Conservation (phyloP, 495 filamentous ascomycete species). For the Articulospora tetracladia region DNA sequence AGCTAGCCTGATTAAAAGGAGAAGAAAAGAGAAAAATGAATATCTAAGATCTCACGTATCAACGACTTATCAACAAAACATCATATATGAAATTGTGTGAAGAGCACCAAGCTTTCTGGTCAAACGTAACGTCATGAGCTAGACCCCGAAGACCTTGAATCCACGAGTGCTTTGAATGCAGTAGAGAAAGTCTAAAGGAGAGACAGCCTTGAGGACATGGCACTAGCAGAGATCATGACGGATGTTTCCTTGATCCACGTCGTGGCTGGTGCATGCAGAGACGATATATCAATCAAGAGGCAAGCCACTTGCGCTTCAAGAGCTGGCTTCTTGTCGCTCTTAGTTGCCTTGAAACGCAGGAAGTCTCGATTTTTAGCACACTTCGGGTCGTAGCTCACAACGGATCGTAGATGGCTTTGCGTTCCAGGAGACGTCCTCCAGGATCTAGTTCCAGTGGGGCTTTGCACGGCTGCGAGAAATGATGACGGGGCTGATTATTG, state of each 20-base stretch:
- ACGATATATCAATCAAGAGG: background rate
- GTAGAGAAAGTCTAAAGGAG: background rate
- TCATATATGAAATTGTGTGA: background rate
- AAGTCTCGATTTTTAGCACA: background rate
- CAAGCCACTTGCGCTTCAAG: background rate
- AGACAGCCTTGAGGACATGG: no score
- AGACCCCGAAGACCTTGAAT: background rate
- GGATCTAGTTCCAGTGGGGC: no score
- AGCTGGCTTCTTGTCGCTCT: background rate
- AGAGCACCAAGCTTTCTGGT: background rate
- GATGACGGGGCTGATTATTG: no score
- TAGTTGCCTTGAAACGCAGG: background rate
- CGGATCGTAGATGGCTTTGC: no score
- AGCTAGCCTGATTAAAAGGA: no score
- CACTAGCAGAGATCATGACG: background rate
- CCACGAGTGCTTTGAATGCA: background rate
- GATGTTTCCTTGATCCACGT: background rate
- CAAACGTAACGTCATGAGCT: background rate
- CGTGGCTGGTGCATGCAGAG: background rate
- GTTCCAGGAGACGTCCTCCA: no score
- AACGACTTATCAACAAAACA: no score
- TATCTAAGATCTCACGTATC: no score
- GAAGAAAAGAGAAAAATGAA: no score
- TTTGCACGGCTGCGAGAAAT: no score
- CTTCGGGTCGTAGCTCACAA: slow-evolving; percentile 2